Evolutionary conservation across 768 basidiomycete genomes (phyloP), one percentile per base, ranked within the genome.

Genomic region (Cantharellus anzutake): DNA sequence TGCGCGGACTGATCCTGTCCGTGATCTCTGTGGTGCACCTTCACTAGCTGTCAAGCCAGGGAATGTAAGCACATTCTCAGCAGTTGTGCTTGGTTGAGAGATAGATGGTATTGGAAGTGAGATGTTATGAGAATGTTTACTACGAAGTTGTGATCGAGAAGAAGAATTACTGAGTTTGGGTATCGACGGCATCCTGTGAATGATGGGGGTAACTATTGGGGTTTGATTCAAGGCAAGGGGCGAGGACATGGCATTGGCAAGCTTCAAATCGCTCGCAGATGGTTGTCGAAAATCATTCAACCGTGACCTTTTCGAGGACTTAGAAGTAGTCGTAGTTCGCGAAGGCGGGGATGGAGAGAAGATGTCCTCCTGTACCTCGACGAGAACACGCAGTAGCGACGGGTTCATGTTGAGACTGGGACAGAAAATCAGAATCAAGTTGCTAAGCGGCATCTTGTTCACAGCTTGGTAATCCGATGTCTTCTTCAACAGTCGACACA

Each of bases 391-490:
- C 64, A 91, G 69, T 37, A 90, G 67, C 1, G 81, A 75, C 14
- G 86, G 85, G 60, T 74, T 85, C 80, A 92, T 83, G 66, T 78
- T 81, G 67, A 92, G 70, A 67, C 82, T 89, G 4, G 92, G 93
- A 63, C 86, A 91, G 67, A 97, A 82, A 56, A 94, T 84, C 41
- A 93, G 73, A 55, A 93, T 73, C 64, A 97, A 70, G 66, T 96
- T 96, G 68, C 84, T 84, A 64, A 96, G 70, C 2, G 90, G 88
- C 92, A 97, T 97, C 71, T 88, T 89, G 41, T 90, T 97, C 65
- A 80, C 78, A 63, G 76, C 77, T 65, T 76, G 75, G 63, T 79
- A 76, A 59, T 73, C 74, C 0, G 86, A 80, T 11, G 89, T 92
- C 50, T 78, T 80, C 51, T 78, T 80, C 63, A 94, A 84, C 42